Conservation (phyloP, 2,329 filamentous ascomycete species). For the Pyrenochaeta sp. region DNA sequence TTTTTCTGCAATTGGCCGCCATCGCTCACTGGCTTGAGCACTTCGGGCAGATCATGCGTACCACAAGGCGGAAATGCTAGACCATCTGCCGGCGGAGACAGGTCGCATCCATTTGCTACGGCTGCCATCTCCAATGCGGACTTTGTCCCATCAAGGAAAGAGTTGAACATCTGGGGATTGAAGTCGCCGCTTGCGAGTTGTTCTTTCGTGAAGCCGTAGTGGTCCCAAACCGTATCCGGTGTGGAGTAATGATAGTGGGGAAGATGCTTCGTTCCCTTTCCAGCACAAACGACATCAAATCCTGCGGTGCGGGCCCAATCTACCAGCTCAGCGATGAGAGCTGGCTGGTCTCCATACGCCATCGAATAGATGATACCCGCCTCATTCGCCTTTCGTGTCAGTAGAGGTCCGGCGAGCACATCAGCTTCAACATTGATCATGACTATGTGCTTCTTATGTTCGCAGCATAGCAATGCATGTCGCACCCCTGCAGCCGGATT, state of each 20-base stretch:
- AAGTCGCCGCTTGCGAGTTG: constrained; percentile 55
- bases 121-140: constrained; percentile 59
- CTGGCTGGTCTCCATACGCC: constrained; percentile 58
- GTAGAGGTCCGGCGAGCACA: constrained; percentile 54
- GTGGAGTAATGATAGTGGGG: constrained; percentile 58
- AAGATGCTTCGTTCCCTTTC: constrained; percentile 58
- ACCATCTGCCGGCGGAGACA: constrained; percentile 52
- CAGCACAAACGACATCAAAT: constrained; percentile 57
- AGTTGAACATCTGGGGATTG: constrained; percentile 61
- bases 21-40: constrained; percentile 52
- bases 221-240: constrained; percentile 57
- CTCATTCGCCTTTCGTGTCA: constrained; percentile 54
- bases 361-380: constrained; percentile 59
- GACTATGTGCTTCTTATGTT: constrained; percentile 60
- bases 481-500: constrained; percentile 55
- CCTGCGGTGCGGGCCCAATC: constrained; percentile 57
- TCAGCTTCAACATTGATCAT: constrained; percentile 60
- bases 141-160: constrained; percentile 60
- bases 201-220: constrained; percentile 58
- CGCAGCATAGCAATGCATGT: constrained; percentile 55
- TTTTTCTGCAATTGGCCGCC: constrained; percentile 54
- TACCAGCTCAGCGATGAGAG: constrained; percentile 55
- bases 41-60: constrained; percentile 53
- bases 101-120: constrained; percentile 56
- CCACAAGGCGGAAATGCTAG: constrained; percentile 57